Conservation (phyloP, 441 rosid genomes). For the Mallotus japonicus region DNA sequence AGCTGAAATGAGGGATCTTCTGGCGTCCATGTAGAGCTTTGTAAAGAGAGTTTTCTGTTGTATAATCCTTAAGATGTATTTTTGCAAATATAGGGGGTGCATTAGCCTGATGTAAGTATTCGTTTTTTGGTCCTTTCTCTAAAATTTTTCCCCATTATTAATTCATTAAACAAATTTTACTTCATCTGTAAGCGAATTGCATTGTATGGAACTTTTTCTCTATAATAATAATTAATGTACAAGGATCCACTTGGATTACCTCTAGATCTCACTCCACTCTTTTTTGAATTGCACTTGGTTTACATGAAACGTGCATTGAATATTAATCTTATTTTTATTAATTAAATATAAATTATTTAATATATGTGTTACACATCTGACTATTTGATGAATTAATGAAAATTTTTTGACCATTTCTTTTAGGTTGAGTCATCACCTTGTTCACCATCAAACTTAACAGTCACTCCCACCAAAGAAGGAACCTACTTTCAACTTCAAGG, state of each 20-base stretch:
- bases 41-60: slow-evolving; percentile 23
- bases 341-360: neutral
- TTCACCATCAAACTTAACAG: neutral
- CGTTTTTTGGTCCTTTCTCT: slow-evolving; percentile 2
- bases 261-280: neutral
- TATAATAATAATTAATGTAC: neutral
- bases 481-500: too few species aligned
- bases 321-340: too few species aligned
- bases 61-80: slow-evolving; percentile 19
- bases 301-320: too few species aligned
- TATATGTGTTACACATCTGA: too few species aligned
- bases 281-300: too few species aligned
- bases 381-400: too few species aligned
- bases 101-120: slow-evolving; percentile 29
- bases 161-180: slow-evolving; percentile 13
- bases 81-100: slow-evolving; percentile 21
- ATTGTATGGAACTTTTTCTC: neutral
- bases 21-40: slow-evolving; percentile 68
- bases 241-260: neutral
- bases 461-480: too few species aligned
- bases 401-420: too few species aligned
- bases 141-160: slow-evolving; percentile 15
- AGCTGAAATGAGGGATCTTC: slow-evolving; percentile 75
- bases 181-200: neutral
- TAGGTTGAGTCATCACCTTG: neutral